These are phyloP conservation scores for Cytospora chrysosperma DNA, from an alignment of 2,329 filamentous ascomycete genomes.

Conservation along the genomic window DNA sequence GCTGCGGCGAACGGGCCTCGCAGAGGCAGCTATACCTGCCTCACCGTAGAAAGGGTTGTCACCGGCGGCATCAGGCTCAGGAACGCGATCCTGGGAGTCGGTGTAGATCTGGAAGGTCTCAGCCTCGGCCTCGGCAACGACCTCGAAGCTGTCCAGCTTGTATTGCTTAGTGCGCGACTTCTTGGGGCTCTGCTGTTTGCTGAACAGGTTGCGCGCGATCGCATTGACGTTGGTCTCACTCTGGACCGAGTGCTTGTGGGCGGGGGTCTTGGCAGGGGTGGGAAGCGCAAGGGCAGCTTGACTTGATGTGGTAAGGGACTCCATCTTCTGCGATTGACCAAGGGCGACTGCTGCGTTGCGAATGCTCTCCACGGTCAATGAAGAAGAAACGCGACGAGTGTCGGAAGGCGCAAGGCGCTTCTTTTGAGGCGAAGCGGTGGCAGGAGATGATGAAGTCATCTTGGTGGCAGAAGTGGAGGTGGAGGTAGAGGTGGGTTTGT, in stretches of 20 bases:
- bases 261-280: constrained; percentile 75
- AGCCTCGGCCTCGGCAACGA: constrained; percentile 45
- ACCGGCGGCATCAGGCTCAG: constrained; percentile 61
- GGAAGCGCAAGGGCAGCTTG: constrained; percentile 55
- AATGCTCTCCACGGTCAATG: constrained; percentile 44
- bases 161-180: constrained; percentile 60
- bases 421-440: constrained; percentile 49
- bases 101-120: constrained; percentile 69
- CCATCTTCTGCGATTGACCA: constrained; percentile 33
- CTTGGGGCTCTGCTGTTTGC: constrained; percentile 50
- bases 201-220: constrained; percentile 62
- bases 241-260: constrained; percentile 58
- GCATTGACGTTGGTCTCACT: constrained; percentile 50
- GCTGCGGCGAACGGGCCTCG: constrained; percentile 50
- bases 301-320: constrained; percentile 30
- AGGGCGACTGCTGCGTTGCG: constrained; percentile 44
- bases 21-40: constrained; percentile 37
- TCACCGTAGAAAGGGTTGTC: constrained; percentile 72
- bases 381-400: constrained; percentile 46
- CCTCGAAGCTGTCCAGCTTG: constrained; percentile 57
- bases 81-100: constrained; percentile 75
- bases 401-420: constrained; percentile 49
- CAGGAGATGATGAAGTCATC: constrained; percentile 32
- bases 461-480: constrained; percentile 22
- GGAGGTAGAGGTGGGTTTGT: constrained; percentile 28